Conservation (phyloP, 2,329 filamentous ascomycete genomes). For the Scedosporium boydii region DNA sequence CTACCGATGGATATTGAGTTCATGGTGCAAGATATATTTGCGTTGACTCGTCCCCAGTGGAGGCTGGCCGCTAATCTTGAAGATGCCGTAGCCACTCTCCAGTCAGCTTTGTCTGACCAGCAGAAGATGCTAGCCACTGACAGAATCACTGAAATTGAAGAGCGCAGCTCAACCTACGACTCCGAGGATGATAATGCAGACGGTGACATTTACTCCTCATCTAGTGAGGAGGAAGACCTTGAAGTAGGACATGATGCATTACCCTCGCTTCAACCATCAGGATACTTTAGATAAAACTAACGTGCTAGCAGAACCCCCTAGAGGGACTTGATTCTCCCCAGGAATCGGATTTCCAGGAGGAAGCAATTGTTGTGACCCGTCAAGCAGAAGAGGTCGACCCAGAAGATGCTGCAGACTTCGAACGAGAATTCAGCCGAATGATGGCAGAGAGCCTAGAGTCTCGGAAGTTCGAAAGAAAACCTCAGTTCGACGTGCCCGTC, state of each 20-base stretch:
- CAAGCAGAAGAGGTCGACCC: conserved; percentile 86
- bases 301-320: neutral
- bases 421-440: conserved; percentile 95
- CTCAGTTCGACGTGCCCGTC: conserved; percentile 92
- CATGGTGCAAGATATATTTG: conserved; percentile 85
- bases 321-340: conserved; percentile 37
- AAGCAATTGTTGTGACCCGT: conserved; percentile 84
- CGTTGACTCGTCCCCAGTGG: conserved; percentile 82
- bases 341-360: conserved; percentile 66
- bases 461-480: conserved; percentile 89
- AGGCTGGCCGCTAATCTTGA: conserved; percentile 72
- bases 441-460: conserved; percentile 97
- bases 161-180: conserved; percentile 57
- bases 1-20: conserved; percentile 97
- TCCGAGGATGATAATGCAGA: conserved; percentile 66
- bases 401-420: conserved; percentile 93
- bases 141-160: conserved; percentile 61
- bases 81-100: conserved; percentile 75
- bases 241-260: neutral
- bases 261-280: neutral
- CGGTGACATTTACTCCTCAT: conserved; percentile 47
- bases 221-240: conserved; percentile 40
- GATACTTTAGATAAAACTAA: neutral
- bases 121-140: conserved; percentile 71
- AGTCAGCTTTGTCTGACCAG: conserved; percentile 80